A percentile compares a stretch with the other conserved stretches of the same genome.
phyloP scores from a whole-genome alignment of 1,284 basidiomycete genomes.

The Volvariella volvacea region DNA sequence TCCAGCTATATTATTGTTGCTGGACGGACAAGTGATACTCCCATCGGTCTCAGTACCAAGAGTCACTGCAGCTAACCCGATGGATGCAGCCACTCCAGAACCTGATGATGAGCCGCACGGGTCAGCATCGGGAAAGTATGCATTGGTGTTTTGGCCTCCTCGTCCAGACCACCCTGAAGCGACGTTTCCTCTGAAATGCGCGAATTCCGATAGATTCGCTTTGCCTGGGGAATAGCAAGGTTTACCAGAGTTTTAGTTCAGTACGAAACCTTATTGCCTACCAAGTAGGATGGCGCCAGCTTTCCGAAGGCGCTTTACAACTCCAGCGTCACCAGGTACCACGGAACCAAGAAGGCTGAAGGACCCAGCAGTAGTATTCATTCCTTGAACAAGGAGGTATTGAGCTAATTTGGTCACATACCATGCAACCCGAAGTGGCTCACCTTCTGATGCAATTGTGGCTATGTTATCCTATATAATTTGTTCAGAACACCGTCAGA shows the following conservation, averaged over 20 bases:
- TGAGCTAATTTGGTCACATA: background rate
- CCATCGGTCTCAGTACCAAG: conserved; percentile 66
- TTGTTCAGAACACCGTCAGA: background rate
- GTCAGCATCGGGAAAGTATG: conserved; percentile 54
- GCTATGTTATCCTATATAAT: conserved; percentile 51
- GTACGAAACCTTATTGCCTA: conserved; percentile 8
- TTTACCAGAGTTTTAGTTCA: too few species aligned
- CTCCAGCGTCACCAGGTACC: conserved; percentile 56
- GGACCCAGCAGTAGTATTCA: conserved; percentile 64
- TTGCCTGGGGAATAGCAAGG: conserved; percentile 32
- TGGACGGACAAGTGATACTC: conserved; percentile 49
- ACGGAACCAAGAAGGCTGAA: conserved; percentile 51
- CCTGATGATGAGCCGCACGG: conserved; percentile 65
- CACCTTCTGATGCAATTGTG: conserved; percentile 48
- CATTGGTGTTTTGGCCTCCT: conserved; percentile 54
- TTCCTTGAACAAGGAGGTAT: conserved; percentile 36
- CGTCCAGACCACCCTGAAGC: conserved; percentile 62
- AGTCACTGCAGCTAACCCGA: conserved; percentile 53
- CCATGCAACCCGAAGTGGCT: background rate
- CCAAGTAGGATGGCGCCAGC: conserved; percentile 67
- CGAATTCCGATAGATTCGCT: conserved; percentile 58
- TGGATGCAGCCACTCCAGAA: conserved; percentile 52
- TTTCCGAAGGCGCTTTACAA: conserved; percentile 49
- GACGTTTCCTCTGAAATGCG: conserved; percentile 48
- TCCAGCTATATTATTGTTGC: conserved; percentile 48